A percentile compares a stretch with the other conserved stretches of the same genome.
These are phyloP conservation scores for Laetiporus sulphureus DNA, from an alignment of 1,284 basidiomycete species.

Conservation along the genomic window DNA sequence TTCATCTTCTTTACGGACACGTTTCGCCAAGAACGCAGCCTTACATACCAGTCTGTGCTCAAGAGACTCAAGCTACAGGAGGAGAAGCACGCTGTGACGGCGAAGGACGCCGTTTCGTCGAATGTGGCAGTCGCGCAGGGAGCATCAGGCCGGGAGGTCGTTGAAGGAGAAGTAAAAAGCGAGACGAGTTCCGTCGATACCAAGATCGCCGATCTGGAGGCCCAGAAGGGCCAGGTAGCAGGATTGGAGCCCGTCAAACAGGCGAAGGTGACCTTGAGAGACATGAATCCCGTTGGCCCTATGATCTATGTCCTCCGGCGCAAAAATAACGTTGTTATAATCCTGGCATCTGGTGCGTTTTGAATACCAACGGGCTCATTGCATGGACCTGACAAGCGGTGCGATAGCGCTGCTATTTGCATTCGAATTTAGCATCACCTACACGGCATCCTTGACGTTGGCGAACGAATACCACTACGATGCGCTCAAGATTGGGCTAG, in stretches of 20 bases:
- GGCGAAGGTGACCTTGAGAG: slow-evolving; percentile 53
- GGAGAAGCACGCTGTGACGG: slow-evolving; percentile 13
- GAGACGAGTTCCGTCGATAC: too few species aligned
- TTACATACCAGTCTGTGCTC: slow-evolving; percentile 65
- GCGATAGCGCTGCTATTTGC: slow-evolving; percentile 58
- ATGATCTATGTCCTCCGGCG: slow-evolving; percentile 51
- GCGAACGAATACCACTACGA: slow-evolving; percentile 59
- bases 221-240: not conserved
- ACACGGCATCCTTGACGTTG: slow-evolving; percentile 69
- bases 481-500: slow-evolving; percentile 67
- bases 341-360: slow-evolving; percentile 63
- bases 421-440: slow-evolving; percentile 62
- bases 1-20: slow-evolving; percentile 79
- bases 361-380: not conserved
- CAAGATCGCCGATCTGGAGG: slow-evolving; percentile 5
- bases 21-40: slow-evolving; percentile 74
- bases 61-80: slow-evolving; percentile 20
- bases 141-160: too few species aligned
- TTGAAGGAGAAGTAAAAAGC: too few species aligned
- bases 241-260: slow-evolving; percentile 11
- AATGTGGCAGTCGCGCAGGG: too few species aligned
- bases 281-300: slow-evolving; percentile 68
- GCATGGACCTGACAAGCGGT: not conserved
- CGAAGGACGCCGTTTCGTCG: too few species aligned
- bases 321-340: slow-evolving; percentile 61